These are phyloP conservation scores for Pestalotiopsis fici DNA, from an alignment of 2,329 filamentous ascomycete genomes.

Conservation along the genomic window DNA sequence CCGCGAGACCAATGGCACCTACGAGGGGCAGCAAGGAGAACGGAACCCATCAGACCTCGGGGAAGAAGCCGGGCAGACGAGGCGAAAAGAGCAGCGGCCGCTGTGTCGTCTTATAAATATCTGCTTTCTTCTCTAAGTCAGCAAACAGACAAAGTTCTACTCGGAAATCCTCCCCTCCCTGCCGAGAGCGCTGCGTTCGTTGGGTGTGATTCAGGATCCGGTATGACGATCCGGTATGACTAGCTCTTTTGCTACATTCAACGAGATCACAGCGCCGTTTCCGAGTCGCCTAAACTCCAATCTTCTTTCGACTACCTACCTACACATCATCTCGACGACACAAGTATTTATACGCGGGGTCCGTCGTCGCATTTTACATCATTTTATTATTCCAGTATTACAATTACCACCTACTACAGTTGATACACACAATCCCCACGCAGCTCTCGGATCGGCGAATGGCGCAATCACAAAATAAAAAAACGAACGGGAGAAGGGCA, in stretches of 20 bases:
- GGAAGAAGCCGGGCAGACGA: neutral
- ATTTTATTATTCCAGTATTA: neutral
- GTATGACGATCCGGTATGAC: constrained; percentile 11
- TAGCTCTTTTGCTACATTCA: neutral
- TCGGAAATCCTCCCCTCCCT: too few relatives aligned
- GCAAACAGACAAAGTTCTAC: neutral
- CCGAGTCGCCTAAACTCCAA: neutral
- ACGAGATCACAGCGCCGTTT: neutral
- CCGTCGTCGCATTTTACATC: neutral
- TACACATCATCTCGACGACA: neutral
- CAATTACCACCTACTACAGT: neutral
- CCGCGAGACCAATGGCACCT: constrained; percentile 37
- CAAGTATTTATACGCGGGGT: neutral
- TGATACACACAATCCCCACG: constrained; percentile 19
- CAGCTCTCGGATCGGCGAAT: constrained; percentile 39
- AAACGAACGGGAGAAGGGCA: constrained; percentile 26
- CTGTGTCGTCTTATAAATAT: constrained; percentile 43
- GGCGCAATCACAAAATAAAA: constrained; percentile 39
- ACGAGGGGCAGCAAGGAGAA: constrained; percentile 20
- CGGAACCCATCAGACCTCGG: constrained; percentile 12
- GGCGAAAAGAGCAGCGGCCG: constrained; percentile 15
- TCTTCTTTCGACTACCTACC: neutral
- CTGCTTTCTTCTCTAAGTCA: neutral
- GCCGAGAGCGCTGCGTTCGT: neutral
- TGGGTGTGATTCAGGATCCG: constrained; percentile 9